Evolutionary conservation across 129 eudicot species (phyloP).

Genomic region (Pseudognaphalium luteoalbum): DNA sequence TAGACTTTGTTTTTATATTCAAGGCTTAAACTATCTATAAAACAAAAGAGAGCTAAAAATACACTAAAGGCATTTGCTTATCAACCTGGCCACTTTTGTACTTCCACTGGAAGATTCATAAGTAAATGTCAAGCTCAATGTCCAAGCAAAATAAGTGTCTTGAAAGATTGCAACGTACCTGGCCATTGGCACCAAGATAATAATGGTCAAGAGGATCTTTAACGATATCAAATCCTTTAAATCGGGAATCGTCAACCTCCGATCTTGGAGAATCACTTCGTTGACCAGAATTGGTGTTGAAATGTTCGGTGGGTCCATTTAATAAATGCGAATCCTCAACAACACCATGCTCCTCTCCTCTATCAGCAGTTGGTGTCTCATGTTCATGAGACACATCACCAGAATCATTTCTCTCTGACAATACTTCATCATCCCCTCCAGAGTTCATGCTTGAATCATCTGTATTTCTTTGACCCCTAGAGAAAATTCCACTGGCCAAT

Average conservation of each 20-base stretch:
- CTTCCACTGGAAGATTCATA: not conserved
- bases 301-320: constrained; percentile 42
- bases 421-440: constrained; percentile 45
- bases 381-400: constrained; percentile 30
- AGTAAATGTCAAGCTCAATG: not conserved
- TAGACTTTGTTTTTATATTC: not conserved
- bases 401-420: constrained; percentile 33
- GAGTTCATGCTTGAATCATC: constrained; percentile 37
- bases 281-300: constrained; percentile 21
- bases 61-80: not conserved
- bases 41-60: constrained; percentile 2
- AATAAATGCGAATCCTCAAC: constrained; percentile 36
- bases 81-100: not conserved
- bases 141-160: not conserved
- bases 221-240: constrained; percentile 85
- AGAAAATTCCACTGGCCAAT: constrained; percentile 83
- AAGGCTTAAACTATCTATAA: not conserved
- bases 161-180: constrained; percentile 40
- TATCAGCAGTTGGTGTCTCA: constrained; percentile 30
- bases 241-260: constrained; percentile 41
- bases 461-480: constrained; percentile 59
- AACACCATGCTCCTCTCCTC: constrained; percentile 38
- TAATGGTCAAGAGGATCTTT: constrained; percentile 87
- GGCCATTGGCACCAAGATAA: constrained; percentile 59
- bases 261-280: constrained; percentile 30